Conservation (phyloP, 345 rosid genomes). For the Abelmoschus esculentus region DNA sequence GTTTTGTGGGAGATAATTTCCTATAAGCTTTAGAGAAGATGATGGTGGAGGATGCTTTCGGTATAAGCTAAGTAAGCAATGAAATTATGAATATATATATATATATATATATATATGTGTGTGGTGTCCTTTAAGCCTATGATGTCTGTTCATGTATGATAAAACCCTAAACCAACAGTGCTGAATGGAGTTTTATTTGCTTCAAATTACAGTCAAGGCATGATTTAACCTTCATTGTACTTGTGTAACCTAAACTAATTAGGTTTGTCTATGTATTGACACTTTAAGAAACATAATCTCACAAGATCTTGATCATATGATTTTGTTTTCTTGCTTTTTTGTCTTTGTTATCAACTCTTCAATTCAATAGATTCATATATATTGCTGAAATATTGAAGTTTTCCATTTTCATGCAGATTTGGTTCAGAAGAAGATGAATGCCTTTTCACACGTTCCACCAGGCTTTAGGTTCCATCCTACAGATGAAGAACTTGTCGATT, state of each 20-base stretch:
- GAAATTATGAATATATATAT: not conserved
- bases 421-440: conserved; percentile 29
- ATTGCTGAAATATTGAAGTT: not conserved
- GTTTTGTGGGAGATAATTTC: not conserved
- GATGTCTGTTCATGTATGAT: too few species aligned
- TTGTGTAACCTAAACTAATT: too few species aligned
- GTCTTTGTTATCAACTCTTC: too few species aligned
- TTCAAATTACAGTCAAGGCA: not conserved
- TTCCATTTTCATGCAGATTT: conserved; percentile 25
- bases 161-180: too few species aligned
- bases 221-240: not conserved
- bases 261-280: not conserved
- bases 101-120: too few species aligned
- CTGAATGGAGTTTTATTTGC: not conserved
- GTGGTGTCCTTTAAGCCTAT: too few species aligned
- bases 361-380: too few species aligned
- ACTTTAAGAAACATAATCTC: not conserved
- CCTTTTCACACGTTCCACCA: conserved; percentile 63
- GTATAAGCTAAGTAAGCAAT: conserved; percentile 26
- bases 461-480: conserved; percentile 80
- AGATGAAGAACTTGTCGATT: conserved; percentile 78
- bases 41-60: conserved; percentile 21
- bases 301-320: too few species aligned
- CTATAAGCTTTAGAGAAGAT: not conserved
- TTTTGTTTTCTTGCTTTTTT: too few species aligned